Conservation (phyloP, 148 eudicot genomes). For the Cornus kousa region DNA sequence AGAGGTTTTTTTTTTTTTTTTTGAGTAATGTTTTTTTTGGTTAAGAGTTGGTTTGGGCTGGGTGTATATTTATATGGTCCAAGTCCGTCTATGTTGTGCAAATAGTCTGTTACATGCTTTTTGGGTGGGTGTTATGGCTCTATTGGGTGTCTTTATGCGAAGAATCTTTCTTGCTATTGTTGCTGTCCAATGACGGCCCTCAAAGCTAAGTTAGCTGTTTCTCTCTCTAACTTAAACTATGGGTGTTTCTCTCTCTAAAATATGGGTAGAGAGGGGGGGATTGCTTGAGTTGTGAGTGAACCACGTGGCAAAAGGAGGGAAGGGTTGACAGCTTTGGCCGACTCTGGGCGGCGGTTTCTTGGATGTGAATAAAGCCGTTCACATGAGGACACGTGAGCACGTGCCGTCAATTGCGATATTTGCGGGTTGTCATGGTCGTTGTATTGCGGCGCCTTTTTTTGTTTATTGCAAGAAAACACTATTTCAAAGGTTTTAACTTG, state of each 20-base stretch:
- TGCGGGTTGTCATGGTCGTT: neutral
- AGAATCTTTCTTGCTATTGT: conserved; percentile 13
- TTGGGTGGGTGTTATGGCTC: neutral
- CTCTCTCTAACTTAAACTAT: neutral
- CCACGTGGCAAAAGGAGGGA: conserved; percentile 29
- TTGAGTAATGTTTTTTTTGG: neutral
- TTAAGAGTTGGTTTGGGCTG: neutral
- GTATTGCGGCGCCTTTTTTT: conserved; percentile 20
- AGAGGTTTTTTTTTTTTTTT: neutral
- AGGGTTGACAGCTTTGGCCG: conserved; percentile 24
- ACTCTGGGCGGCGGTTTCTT: conserved; percentile 27
- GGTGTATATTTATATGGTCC: neutral
- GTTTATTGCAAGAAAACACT: neutral
- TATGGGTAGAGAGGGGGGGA: neutral
- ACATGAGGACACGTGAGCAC: conserved; percentile 33
- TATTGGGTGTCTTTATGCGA: neutral
- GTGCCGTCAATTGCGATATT: conserved; percentile 14
- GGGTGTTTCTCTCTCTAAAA: neutral
- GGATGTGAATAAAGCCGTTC: conserved; percentile 18
- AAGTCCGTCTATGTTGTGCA: too few relatives aligned
- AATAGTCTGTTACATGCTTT: neutral
- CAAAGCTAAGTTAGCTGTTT: neutral
- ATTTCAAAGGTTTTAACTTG: too few relatives aligned
- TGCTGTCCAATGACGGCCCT: neutral
- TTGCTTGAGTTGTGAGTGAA: conserved; percentile 1